A percentile compares a stretch with the other conserved stretches of the same genome.
phyloP scores from a whole-genome alignment of 108 stramenopile genomes.

The Thalassiosira profunda region DNA sequence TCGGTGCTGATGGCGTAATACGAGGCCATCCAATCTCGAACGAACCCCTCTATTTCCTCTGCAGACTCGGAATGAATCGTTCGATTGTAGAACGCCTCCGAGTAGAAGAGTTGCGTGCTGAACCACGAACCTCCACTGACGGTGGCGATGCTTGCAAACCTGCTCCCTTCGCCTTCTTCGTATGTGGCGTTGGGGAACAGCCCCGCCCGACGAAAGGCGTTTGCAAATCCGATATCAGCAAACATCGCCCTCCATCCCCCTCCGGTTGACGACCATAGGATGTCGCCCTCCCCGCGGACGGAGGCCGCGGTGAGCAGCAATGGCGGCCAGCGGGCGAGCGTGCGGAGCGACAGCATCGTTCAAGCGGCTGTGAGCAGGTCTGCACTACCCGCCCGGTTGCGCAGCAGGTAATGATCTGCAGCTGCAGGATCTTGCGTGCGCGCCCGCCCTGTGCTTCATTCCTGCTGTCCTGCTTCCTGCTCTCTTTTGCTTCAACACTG shows the following conservation, averaged over 20 bases:
- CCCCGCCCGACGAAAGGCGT: constrained; percentile 24
- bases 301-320: no score
- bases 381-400: no score
- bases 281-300: no score
- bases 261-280: constrained; percentile 43
- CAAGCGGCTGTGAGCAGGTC: no score
- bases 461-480: no score
- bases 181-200: background rate
- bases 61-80: constrained; percentile 7
- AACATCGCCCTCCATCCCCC: constrained; percentile 47
- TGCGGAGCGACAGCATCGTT: no score
- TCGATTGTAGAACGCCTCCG: constrained; percentile 33
- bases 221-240: constrained; percentile 29
- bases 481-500: no score
- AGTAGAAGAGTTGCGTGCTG: constrained; percentile 42
- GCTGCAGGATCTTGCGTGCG: no score
- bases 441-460: no score
- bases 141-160: constrained; percentile 18
- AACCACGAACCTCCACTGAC: constrained; percentile 42
- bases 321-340: no score
- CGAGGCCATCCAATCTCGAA: constrained; percentile 34
- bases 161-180: background rate
- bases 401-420: no score
- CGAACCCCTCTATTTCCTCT: constrained; percentile 32
- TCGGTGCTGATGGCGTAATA: constrained; percentile 10